phyloP scores from a whole-genome alignment of 306 rosid genomes.

The Trifolium dubium region DNA sequence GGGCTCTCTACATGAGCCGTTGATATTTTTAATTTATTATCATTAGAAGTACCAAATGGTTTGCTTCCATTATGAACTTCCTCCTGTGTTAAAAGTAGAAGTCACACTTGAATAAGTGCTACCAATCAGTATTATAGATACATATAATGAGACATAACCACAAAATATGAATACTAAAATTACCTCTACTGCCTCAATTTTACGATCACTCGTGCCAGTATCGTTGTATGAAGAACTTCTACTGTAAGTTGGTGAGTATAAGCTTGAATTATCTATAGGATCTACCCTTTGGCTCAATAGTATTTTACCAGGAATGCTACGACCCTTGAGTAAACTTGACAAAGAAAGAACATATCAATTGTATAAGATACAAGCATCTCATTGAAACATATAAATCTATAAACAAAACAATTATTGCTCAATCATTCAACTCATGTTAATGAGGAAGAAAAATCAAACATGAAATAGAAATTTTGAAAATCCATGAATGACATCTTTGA shows the following conservation, averaged over 20 bases:
- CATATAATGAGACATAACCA: neutral
- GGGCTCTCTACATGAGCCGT: conserved; percentile 47
- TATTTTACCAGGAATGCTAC: conserved; percentile 90
- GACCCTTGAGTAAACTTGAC: conserved; percentile 89
- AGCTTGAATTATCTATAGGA: conserved; percentile 47
- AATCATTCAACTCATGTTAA: neutral
- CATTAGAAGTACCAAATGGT: conserved; percentile 43
- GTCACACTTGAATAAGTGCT: conserved; percentile 38
- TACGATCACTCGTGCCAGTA: conserved; percentile 65
- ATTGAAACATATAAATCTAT: neutral
- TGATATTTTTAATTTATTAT: conserved; percentile 58
- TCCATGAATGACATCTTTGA: conserved; percentile 9
- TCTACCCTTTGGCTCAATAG: conserved; percentile 72
- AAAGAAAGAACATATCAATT: conserved; percentile 37
- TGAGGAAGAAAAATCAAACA: neutral
- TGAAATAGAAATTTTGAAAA: conserved; percentile 3
- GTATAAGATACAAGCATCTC: conserved; percentile 5
- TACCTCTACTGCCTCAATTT: conserved; percentile 63
- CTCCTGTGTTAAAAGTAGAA: conserved; percentile 62
- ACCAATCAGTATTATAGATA: conserved; percentile 9
- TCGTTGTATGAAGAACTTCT: conserved; percentile 69
- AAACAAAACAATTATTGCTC: neutral
- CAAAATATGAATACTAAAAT: conserved; percentile 22
- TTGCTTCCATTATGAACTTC: conserved; percentile 56
- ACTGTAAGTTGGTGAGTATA: conserved; percentile 51